Conservation (phyloP, 495 filamentous ascomycete species). For the Tuber microsphaerosporum region DNA sequence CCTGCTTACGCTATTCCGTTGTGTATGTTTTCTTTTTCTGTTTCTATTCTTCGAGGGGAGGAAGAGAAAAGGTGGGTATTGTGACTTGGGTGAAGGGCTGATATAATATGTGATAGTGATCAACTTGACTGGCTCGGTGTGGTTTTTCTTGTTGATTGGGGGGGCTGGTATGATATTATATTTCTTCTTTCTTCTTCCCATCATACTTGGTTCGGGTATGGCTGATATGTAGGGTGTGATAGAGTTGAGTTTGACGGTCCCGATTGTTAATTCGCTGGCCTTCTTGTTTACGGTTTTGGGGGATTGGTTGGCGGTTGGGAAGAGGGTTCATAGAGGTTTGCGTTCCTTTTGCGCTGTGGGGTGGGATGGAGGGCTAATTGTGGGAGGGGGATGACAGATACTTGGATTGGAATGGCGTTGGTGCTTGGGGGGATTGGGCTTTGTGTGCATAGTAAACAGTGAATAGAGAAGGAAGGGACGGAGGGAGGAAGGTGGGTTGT, state of each 20-base stretch:
- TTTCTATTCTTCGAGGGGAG: not conserved
- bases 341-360: not conserved
- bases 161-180: constrained; percentile 58
- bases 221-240: not conserved
- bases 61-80: too few species aligned
- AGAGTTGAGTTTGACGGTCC: constrained; percentile 90
- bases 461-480: not conserved
- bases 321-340: constrained; percentile 66
- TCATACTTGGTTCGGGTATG: constrained; percentile 5
- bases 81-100: constrained; percentile 2
- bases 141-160: constrained; percentile 95
- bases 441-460: constrained; percentile 65
- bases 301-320: constrained; percentile 90
- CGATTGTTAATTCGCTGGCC: constrained; percentile 86
- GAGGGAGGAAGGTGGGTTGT: not conserved
- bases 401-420: constrained; percentile 78
- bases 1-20: constrained; percentile 80
- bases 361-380: not conserved
- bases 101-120: constrained; percentile 47
- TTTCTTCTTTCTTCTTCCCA: not conserved
- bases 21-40: constrained; percentile 7
- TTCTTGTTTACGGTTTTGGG: constrained; percentile 93
- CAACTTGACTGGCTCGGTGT: constrained; percentile 89
- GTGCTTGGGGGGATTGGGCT: constrained; percentile 77
- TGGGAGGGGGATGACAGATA: constrained; percentile 51